Evolutionary conservation across 768 basidiomycete genomes (phyloP).

Genomic region (Tulasnella sp.): DNA sequence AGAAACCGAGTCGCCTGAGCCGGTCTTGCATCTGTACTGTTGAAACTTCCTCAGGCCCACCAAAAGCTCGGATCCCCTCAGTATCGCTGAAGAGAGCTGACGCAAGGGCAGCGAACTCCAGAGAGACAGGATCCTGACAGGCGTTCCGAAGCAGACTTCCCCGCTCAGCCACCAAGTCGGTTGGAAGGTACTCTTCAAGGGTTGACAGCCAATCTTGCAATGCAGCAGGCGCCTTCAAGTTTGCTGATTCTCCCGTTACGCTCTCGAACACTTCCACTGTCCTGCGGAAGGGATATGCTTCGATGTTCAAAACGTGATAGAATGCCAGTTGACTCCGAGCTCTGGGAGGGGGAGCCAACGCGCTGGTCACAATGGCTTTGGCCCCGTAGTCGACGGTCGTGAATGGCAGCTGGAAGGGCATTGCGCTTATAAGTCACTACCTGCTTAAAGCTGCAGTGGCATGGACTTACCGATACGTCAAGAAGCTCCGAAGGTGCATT

Average conservation of each 20-base stretch:
- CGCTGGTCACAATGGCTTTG: conserved; percentile 13
- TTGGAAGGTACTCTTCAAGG: background rate
- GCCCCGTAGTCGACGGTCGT: conserved; percentile 16
- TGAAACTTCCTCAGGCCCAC: conserved; percentile 15
- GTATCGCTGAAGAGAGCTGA: background rate
- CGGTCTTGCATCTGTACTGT: conserved; percentile 26
- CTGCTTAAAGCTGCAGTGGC: no score
- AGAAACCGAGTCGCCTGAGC: background rate
- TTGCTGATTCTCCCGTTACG: conserved; percentile 10
- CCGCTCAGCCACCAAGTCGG: background rate
- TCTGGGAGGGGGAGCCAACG: background rate
- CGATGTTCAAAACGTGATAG: conserved; percentile 22
- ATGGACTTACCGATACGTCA: background rate
- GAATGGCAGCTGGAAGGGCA: background rate
- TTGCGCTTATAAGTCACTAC: background rate
- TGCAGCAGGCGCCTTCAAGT: background rate
- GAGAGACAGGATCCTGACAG: background rate
- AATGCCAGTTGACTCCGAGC: conserved; percentile 14
- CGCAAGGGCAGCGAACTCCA: background rate
- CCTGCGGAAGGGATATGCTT: conserved; percentile 4
- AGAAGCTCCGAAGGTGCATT: background rate
- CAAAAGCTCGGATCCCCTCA: background rate
- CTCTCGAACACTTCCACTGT: conserved; percentile 15
- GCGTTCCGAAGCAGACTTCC: background rate
- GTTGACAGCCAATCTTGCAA: background rate